Conservation (phyloP, 164 flowering plant species). For the Magnolia sinica region DNA sequence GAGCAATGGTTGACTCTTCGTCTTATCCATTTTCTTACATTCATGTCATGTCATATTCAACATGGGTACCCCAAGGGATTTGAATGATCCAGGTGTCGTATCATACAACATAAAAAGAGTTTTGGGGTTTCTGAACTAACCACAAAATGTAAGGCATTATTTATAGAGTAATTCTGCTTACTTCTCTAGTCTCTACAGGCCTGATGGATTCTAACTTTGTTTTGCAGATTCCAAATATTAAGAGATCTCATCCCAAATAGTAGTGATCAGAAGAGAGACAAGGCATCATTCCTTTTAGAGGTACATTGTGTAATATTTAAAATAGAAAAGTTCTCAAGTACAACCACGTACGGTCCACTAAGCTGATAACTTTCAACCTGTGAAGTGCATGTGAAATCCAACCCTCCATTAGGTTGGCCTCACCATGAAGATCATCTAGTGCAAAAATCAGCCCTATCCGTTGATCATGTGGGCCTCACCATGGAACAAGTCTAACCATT, state of each 20-base stretch:
- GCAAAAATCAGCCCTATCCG: no score
- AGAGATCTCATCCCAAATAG: conserved; percentile 72
- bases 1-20: no score
- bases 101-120: not conserved
- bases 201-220: conserved; percentile 1
- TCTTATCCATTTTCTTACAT: no score
- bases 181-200: not conserved
- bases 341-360: no score
- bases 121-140: not conserved
- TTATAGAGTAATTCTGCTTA: no score
- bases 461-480: no score
- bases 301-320: conserved; percentile 25
- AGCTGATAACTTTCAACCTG: not conserved
- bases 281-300: conserved; percentile 88
- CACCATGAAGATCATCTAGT: no score
- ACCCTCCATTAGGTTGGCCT: no score
- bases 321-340: not conserved
- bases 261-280: conserved; percentile 90
- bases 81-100: not conserved
- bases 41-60: not conserved
- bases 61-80: not conserved
- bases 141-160: not conserved
- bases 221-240: conserved; percentile 74
- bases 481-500: no score
- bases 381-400: no score